Evolutionary conservation across 2,329 filamentous ascomycete genomes (phyloP), one percentile per base, ranked within the genome.

Genomic region (Arachnopeziza araneosa): DNA sequence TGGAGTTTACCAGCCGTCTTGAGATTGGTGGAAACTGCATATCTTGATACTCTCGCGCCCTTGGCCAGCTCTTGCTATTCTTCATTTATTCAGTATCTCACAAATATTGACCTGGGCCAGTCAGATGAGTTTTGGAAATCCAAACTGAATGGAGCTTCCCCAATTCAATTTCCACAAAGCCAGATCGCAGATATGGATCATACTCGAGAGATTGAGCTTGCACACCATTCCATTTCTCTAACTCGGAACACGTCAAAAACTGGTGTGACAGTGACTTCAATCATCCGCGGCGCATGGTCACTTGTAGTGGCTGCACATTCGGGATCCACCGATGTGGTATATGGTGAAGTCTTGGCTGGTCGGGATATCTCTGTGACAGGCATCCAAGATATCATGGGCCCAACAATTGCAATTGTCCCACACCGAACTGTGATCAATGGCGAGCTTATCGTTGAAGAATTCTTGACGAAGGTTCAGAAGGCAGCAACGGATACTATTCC

Each of bases 1-100:
- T 87, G 84, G 84, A 84, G 83, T 2, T 80, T 84, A 71, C 51
- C 57, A 36, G 50, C 24, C 51, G n/a, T 56, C 36, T 56, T 49
- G 36, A 50, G 36, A 14, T 14, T 44, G 17, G 36, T 44, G 12
- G 36, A 44, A 44, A 44, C 36, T 14, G 36, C 36, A 44, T 44
- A 44, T 44, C 36, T 44, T 19, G 50, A 24, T 14, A 9, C 10
- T 12, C 24, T 52, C 9, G 21, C 21, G n/a, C 50, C 50, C n/a
- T 24, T 49, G 23, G 32, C 54, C 17, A 44, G 36, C 17, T 44
- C 36, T 3, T 44, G 36, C 17, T 56, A 49, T 49, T 24, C 44
- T 17, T 22, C 23, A n/a, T n/a, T 30, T 26, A 24, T 56, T 49
- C 23, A 23, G 17, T 44, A 44, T 26, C 54, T 56, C 14, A 19